Evolutionary conservation across 73 alveolate genomes (phyloP).

Genomic region (Paramecium primaurelia): DNA sequence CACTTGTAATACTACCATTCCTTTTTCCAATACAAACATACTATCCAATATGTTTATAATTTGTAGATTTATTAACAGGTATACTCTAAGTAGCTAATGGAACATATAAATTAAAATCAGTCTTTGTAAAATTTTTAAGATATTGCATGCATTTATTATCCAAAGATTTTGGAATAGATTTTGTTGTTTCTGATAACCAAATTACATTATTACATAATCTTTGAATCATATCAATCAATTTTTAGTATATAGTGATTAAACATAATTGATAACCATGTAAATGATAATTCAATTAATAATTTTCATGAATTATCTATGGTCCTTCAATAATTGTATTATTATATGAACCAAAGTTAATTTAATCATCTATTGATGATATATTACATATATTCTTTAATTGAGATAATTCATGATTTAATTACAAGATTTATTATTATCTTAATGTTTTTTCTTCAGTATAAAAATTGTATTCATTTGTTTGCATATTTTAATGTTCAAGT

Average conservation of each 20-base stretch:
- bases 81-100: neutral
- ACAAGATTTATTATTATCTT: neutral
- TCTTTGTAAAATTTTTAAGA: neutral
- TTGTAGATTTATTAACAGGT: neutral
- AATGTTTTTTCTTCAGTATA: neutral
- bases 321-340: neutral
- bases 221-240: neutral
- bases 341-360: neutral
- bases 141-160: constrained; percentile 3
- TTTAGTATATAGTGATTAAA: neutral
- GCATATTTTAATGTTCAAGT: neutral
- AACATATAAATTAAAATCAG: neutral
- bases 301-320: neutral
- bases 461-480: neutral
- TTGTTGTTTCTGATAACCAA: neutral
- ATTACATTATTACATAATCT: neutral
- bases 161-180: neutral
- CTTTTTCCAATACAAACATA: neutral
- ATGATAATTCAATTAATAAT: constrained; percentile 1
- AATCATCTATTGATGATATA: neutral
- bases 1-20: neutral
- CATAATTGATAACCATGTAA: neutral
- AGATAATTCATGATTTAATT: neutral
- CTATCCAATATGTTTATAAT: neutral
- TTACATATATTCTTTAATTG: neutral